Percentiles rank a stretch among this genome's conserved stretches.
These are phyloP conservation scores for Fraxinus paxiana DNA, from an alignment of 305 asterid genomes.

Conservation along the genomic window DNA sequence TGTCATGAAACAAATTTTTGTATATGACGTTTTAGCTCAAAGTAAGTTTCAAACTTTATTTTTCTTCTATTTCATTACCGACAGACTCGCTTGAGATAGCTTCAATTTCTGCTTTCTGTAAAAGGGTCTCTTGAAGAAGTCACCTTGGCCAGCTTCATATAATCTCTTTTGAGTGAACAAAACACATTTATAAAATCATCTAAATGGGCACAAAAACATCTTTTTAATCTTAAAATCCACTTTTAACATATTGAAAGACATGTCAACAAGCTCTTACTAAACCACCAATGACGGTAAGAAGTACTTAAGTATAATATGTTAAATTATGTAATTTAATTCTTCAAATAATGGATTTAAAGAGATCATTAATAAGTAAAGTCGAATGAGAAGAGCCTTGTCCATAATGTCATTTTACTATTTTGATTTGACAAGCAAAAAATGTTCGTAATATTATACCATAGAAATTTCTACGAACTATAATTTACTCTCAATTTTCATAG, in stretches of 20 bases:
- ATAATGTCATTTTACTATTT: background rate
- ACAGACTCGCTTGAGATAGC: background rate
- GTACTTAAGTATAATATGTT: background rate
- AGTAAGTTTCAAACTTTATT: background rate
- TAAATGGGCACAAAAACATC: background rate
- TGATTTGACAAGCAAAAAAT: background rate
- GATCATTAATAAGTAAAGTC: background rate
- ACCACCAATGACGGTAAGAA: background rate
- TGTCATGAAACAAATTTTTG: background rate
- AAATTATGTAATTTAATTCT: background rate
- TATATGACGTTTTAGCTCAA: background rate
- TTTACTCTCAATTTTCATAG: background rate
- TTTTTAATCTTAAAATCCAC: background rate
- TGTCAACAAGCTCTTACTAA: background rate
- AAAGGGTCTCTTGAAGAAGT: background rate
- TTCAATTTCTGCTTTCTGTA: background rate
- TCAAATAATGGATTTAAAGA: background rate
- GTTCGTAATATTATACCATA: background rate
- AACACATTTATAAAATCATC: background rate
- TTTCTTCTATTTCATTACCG: background rate
- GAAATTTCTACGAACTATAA: background rate
- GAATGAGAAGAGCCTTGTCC: background rate
- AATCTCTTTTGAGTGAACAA: background rate
- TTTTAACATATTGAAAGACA: background rate
- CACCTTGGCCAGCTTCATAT: background rate